A percentile compares a stretch with the other conserved stretches of the same genome.
phyloP scores from a whole-genome alignment of 148 eudicot genomes.

The Vaccinium corymbosum region DNA sequence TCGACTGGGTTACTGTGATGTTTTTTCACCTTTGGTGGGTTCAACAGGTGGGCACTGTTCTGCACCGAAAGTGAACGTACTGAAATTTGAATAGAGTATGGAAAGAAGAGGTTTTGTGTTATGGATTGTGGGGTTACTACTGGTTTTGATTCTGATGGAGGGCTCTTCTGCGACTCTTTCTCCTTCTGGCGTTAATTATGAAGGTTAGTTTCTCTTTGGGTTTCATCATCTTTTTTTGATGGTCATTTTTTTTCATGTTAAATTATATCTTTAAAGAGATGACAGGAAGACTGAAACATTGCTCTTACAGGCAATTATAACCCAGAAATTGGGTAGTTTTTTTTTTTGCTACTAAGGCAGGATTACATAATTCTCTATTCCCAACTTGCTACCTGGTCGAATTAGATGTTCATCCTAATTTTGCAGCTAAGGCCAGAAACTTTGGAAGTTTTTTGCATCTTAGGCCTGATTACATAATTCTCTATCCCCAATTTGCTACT shows the following conservation, averaged over 20 bases:
- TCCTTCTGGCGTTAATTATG: conserved; percentile 89
- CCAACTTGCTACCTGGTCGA: neutral
- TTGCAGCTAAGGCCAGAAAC: neutral
- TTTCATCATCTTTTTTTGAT: neutral
- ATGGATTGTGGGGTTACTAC: conserved; percentile 40
- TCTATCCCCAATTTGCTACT: neutral
- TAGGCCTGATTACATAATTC: neutral
- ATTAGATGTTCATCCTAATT: neutral
- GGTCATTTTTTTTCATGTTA: neutral
- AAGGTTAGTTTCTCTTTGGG: conserved; percentile 50
- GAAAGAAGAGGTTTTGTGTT: conserved; percentile 25
- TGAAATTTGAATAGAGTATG: conserved; percentile 26
- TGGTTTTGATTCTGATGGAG: conserved; percentile 49
- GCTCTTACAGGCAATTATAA: neutral
- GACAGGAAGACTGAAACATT: neutral
- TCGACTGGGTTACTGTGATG: conserved; percentile 21
- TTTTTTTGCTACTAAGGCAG: neutral
- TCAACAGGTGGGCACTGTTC: conserved; percentile 11
- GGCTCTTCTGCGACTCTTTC: conserved; percentile 67
- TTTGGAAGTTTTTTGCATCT: neutral
- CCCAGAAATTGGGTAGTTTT: neutral
- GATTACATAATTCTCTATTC: neutral
- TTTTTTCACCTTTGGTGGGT: conserved; percentile 4
- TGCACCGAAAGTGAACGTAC: conserved; percentile 6
- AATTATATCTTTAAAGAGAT: neutral